Evolutionary conservation across 1,139 yeast species (phyloP), one percentile per base, ranked within the genome.

Genomic region (Yamadazyma spencermartinsiae): DNA sequence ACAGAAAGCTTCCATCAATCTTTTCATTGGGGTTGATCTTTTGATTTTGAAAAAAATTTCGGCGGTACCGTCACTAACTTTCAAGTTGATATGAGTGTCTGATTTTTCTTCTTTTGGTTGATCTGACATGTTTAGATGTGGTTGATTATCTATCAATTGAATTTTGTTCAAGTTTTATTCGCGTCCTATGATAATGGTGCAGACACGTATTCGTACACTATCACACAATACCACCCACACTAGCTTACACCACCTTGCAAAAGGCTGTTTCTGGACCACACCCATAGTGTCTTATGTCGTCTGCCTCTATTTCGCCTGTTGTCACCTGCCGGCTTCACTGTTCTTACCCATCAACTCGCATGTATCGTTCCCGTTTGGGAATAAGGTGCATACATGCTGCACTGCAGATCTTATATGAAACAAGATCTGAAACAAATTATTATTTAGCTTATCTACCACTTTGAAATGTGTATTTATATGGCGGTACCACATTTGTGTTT

Each of bases 1-100:
- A 63, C 98, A 94, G 63, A 90, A 94, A 5, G 98, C 96, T 58
- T 92, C 98, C 90, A 94, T 92, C 53, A 94, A 80, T 70, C 96
- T 86, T 65, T 81, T 86, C 74, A 94, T 75, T 33, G 94, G 96
- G 4, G 98, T 94, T 39, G 90, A 77, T 64, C 88, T 79, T 70
- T 90, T 90, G 65, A 94, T 90, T 66, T 92, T 90, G 81, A 94
- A 94, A 65, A 85, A 90, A 49, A 94, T 92, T 64, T 94, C 98
- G 26, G 95, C 86, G 38, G 82, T 76, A 35, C 95, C 95, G 62
- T 92, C 98, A 35, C 95, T 83, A 37, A 92, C 98, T 67, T 88
- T 89, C 66, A 92, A 72, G 72, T 88, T 89, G 65, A 92, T 86
- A 67, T 89, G 97, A 56, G 76, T 78, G 44, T 80, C 76, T 50